Percentiles rank a stretch among this genome's conserved stretches.
Conservation (phyloP, 306 rosid species). For the Clitoria ternatea region DNA sequence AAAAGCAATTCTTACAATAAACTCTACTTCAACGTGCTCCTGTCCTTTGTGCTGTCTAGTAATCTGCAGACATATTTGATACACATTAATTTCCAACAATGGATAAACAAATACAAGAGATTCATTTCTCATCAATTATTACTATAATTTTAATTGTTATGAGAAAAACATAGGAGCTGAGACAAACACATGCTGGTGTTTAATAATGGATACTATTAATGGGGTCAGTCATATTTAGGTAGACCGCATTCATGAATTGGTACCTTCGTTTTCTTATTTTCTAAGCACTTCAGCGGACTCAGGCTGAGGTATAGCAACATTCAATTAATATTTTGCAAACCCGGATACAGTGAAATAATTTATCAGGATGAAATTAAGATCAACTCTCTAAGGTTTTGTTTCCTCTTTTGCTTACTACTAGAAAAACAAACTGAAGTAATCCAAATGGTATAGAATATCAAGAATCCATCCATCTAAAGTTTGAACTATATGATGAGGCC, state of each 20-base stretch:
- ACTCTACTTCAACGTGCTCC: conserved; percentile 97
- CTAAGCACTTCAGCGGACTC: not conserved
- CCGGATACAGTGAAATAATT: not conserved
- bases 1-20: conserved; percentile 59
- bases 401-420: not conserved
- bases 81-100: not conserved
- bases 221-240: not conserved
- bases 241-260: not conserved
- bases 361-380: not conserved
- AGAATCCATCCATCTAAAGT: not conserved
- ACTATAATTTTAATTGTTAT: not conserved
- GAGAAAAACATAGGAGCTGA: not conserved
- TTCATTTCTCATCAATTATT: not conserved
- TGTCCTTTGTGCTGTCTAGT: conserved; percentile 75
- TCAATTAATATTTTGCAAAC: not conserved
- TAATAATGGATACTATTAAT: not conserved
- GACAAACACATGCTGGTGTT: not conserved
- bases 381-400: not conserved
- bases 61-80: conserved; percentile 43
- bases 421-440: not conserved
- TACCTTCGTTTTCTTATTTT: not conserved
- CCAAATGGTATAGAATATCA: not conserved
- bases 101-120: not conserved
- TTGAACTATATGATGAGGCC: not conserved
- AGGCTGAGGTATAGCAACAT: not conserved